A percentile compares a stretch with the other conserved stretches of the same genome.
These are phyloP conservation scores for Colletotrichum eremochloae DNA, from an alignment of 2,329 filamentous ascomycete genomes.

Conservation along the genomic window DNA sequence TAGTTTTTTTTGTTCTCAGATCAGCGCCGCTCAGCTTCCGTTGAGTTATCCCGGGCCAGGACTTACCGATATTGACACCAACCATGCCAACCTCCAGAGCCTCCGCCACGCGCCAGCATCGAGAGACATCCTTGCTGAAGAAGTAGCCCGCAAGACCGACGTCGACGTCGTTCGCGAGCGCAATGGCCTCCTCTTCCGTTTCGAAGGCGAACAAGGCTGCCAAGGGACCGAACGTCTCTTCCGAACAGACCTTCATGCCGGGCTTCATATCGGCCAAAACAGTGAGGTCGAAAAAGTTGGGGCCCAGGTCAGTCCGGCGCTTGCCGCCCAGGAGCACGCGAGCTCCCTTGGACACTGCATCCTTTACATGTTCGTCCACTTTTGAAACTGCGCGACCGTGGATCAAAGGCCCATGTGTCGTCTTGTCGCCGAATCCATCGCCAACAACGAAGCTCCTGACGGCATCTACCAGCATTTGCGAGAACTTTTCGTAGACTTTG, in stretches of 20 bases:
- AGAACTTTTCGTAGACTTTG: slow-evolving; percentile 71
- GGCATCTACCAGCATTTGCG: slow-evolving; percentile 71
- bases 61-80: slow-evolving; percentile 65
- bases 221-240: slow-evolving; percentile 63
- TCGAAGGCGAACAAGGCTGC: slow-evolving; percentile 59
- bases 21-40: neutral
- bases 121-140: slow-evolving; percentile 70
- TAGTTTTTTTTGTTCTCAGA: too few relatives aligned
- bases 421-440: slow-evolving; percentile 76
- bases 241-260: slow-evolving; percentile 60
- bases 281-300: slow-evolving; percentile 62
- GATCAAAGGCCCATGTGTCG: slow-evolving; percentile 82
- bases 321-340: slow-evolving; percentile 73
- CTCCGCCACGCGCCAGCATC: slow-evolving; percentile 62
- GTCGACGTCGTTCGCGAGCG: slow-evolving; percentile 63
- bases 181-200: slow-evolving; percentile 57
- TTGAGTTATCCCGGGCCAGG: accelerated
- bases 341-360: slow-evolving; percentile 77
- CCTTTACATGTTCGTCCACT: slow-evolving; percentile 77
- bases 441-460: slow-evolving; percentile 73
- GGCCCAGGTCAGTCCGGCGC: slow-evolving; percentile 51
- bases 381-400: slow-evolving; percentile 78
- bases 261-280: slow-evolving; percentile 58
- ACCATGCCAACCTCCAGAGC: slow-evolving; percentile 72
- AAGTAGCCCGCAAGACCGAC: slow-evolving; percentile 74